Conservation (phyloP, 768 basidiomycete species). For the Mycena alexandri region DNA sequence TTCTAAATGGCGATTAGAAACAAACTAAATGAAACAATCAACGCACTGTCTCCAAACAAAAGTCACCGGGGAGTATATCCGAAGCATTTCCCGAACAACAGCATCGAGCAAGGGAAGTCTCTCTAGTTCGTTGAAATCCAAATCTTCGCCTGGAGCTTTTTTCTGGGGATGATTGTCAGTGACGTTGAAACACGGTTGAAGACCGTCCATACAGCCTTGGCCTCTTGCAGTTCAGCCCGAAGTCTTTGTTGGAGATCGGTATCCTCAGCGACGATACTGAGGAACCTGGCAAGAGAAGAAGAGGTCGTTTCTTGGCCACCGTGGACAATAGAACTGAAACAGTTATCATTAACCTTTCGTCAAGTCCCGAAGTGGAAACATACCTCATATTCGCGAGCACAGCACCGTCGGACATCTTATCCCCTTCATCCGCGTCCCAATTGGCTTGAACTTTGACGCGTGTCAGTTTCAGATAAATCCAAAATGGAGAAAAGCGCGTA, state of each 20-base stretch:
- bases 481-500: neutral
- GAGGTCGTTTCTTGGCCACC: slow-evolving; percentile 54
- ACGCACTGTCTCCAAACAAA: slow-evolving; percentile 50
- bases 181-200: neutral
- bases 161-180: slow-evolving; percentile 26
- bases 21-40: neutral
- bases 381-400: slow-evolving; percentile 49
- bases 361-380: neutral
- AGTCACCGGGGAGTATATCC: slow-evolving; percentile 44
- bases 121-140: slow-evolving; percentile 54
- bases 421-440: slow-evolving; percentile 44
- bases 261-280: slow-evolving; percentile 45
- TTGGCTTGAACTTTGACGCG: slow-evolving; percentile 46
- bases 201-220: slow-evolving; percentile 26
- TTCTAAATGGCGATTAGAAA: slow-evolving; percentile 32
- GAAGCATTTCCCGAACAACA: slow-evolving; percentile 53
- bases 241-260: slow-evolving; percentile 47
- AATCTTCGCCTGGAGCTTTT: slow-evolving; percentile 39
- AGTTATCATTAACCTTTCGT: neutral
- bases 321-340: slow-evolving; percentile 46
- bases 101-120: slow-evolving; percentile 53
- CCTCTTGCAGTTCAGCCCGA: slow-evolving; percentile 43
- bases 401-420: slow-evolving; percentile 45
- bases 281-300: slow-evolving; percentile 44
- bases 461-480: neutral